phyloP scores from a whole-genome alignment of 208 protist genomes.

The Trypanosomatidae sp. region DNA sequence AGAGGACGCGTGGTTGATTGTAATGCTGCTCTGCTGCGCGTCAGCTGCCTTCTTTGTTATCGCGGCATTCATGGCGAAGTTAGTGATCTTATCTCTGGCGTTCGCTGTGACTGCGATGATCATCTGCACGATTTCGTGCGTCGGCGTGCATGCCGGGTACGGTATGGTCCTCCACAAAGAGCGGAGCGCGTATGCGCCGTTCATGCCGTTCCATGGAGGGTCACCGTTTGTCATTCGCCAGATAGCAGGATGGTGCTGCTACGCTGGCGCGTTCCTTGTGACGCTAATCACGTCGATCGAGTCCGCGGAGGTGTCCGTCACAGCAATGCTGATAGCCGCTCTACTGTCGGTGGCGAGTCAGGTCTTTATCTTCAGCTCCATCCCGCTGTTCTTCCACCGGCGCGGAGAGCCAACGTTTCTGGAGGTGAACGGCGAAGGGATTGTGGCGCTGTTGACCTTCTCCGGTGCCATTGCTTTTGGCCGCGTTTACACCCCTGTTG shows the following conservation, averaged over 20 bases:
- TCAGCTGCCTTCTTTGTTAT: conserved; percentile 63
- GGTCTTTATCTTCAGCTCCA: conserved; percentile 58
- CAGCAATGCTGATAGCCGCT: conserved; percentile 42
- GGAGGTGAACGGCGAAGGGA: conserved; percentile 73
- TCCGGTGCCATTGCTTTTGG: conserved; percentile 51
- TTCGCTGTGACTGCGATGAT: conserved; percentile 54
- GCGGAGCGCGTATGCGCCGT: conserved; percentile 42
- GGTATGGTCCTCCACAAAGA: conserved; percentile 46
- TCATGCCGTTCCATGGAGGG: conserved; percentile 83
- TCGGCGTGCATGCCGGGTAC: conserved; percentile 69
- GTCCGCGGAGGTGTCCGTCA: conserved; percentile 28
- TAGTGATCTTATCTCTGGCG: conserved; percentile 42
- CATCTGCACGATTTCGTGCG: conserved; percentile 60
- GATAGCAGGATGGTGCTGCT: conserved; percentile 64
- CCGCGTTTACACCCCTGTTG: conserved; percentile 51
- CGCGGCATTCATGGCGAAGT: conserved; percentile 45
- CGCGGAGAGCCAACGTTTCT: conserved; percentile 44
- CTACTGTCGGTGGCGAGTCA: conserved; percentile 62
- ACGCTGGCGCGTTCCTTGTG: conserved; percentile 43
- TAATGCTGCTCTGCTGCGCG: conserved; percentile 62
- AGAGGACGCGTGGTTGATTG: conserved; percentile 46
- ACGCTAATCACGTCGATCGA: conserved; percentile 65
- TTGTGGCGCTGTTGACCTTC: conserved; percentile 72
- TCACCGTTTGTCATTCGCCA: conserved; percentile 60
- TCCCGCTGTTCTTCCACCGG: conserved; percentile 51